Conservation (phyloP, 768 basidiomycete species). For the Collybia mongolica region DNA sequence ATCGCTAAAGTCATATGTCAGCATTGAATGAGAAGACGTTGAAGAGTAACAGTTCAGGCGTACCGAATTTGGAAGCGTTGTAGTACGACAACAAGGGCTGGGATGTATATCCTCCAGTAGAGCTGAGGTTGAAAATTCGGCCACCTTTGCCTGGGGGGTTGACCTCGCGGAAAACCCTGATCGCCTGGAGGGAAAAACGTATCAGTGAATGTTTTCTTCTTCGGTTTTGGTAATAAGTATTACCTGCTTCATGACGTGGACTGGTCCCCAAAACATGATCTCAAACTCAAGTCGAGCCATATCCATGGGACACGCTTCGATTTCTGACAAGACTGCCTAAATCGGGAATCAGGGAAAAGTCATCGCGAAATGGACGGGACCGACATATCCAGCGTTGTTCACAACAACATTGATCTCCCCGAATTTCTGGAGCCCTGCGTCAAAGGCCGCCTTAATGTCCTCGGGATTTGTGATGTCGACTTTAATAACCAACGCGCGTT, state of each 20-base stretch:
- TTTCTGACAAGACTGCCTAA: conserved; percentile 29
- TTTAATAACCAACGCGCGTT: neutral
- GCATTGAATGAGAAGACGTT: no score
- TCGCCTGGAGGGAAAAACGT: no score
- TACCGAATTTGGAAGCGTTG: conserved; percentile 16
- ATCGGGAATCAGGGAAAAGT: no score
- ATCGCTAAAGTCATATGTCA: conserved; percentile 14
- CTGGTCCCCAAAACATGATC: conserved; percentile 44
- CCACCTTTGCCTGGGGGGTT: conserved; percentile 32
- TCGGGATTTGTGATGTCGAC: neutral
- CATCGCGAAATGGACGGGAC: neutral
- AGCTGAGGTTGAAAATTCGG: conserved; percentile 32
- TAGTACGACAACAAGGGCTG: conserved; percentile 16
- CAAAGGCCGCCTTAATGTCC: neutral
- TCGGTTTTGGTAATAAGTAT: neutral
- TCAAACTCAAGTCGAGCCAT: conserved; percentile 35
- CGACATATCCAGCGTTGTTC: conserved; percentile 38
- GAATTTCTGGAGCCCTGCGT: neutral
- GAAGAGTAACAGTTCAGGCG: neutral
- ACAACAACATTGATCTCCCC: conserved; percentile 36
- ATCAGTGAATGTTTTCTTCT: no score
- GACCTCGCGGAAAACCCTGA: conserved; percentile 32
- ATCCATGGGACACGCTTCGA: conserved; percentile 31
- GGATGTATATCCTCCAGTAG: conserved; percentile 19
- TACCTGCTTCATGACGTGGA: conserved; percentile 34